These are phyloP conservation scores for Clonostachys chloroleuca DNA, from an alignment of 2,329 filamentous ascomycete genomes.

Conservation along the genomic window DNA sequence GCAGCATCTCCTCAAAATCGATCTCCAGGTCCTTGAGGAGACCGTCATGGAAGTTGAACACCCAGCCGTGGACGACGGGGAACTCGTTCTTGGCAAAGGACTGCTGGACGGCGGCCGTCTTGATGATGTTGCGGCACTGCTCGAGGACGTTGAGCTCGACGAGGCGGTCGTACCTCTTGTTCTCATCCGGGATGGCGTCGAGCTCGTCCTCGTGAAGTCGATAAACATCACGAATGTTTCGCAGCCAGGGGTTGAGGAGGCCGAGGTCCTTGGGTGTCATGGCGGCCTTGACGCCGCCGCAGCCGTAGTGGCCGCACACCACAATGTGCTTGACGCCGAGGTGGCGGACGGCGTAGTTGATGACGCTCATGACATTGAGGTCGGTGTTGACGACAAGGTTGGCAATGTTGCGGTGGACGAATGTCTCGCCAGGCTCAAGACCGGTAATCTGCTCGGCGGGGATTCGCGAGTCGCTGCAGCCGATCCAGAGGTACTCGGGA, in stretches of 20 bases:
- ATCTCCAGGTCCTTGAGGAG: conserved; percentile 61
- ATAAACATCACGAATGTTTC: conserved; percentile 72
- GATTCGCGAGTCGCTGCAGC: conserved; percentile 85
- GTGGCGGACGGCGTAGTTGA: conserved; percentile 81
- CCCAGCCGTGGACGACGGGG: conserved; percentile 70
- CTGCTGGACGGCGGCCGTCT: conserved; percentile 77
- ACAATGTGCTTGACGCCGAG: conserved; percentile 79
- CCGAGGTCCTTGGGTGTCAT: conserved; percentile 68
- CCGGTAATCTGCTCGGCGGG: conserved; percentile 87
- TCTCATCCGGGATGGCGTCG: conserved; percentile 54
- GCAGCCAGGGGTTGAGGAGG: conserved; percentile 68
- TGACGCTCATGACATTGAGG: conserved; percentile 74
- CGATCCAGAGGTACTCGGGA: conserved; percentile 80
- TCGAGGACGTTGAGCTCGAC: conserved; percentile 81
- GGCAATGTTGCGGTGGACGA: conserved; percentile 92
- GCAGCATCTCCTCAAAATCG: conserved; percentile 52
- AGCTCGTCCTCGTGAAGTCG: conserved; percentile 67
- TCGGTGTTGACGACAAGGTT: conserved; percentile 81
- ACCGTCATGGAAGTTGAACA: conserved; percentile 66
- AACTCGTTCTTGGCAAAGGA: conserved; percentile 58
- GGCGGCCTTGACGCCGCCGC: conserved; percentile 72
- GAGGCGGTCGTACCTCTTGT: conserved; percentile 62
- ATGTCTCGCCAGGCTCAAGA: conserved; percentile 83
- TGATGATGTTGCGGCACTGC: conserved; percentile 73
- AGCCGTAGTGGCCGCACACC: conserved; percentile 76